Evolutionary conservation across 2,329 filamentous ascomycete species (phyloP), one percentile per base, ranked within the genome.

Genomic region (Cyphellophora europaea): DNA sequence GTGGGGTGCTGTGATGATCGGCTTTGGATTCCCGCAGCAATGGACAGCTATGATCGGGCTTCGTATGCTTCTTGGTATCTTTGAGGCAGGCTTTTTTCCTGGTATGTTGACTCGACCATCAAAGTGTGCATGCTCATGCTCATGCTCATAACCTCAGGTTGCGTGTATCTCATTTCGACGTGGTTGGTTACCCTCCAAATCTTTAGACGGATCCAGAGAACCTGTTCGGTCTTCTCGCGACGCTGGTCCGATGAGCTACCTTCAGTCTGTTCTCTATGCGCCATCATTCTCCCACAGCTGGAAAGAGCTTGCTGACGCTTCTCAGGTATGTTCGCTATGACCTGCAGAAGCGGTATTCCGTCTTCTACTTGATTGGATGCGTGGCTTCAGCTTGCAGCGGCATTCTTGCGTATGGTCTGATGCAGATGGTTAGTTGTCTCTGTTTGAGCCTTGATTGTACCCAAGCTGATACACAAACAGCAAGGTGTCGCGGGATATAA

Each of bases 21-120:
- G 49, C 29, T 48, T 51, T 27, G 52, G 51, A 11, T 50, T 53
- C 30, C 43, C 43, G 4, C 44, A 50, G 13, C 40, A 42, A n/a
- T 55, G 51, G 51, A 35, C 38, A 11, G 31, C 44, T 12, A 41
- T 54, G 43, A 38, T 49, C 29, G 42, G 27, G n/a, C 37, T 55
- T n/a, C 37, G 51, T 32, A 34, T 47, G 12, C 29, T 83, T 2
- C 63, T 82, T 11, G 80, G 79, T 32, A 43, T 78, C 2, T 65
- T 82, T 16, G 79, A 84, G 53, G 72, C 55, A 32, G 64, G 79
- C 0, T 83, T 79, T 57, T 85, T 83, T 55, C 79, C 79, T 0
- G 73, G 44, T 35, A 30, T 6, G 41, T 19, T 13, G 6, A 6
- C 14, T 13, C 8, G 28, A 27, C 5, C 10, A 32, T 10, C 28